Percentiles rank a stretch among this genome's conserved stretches.
Evolutionary conservation across 2,329 filamentous ascomycete species (phyloP).

Genomic region (Fusarium sulawesiense): DNA sequence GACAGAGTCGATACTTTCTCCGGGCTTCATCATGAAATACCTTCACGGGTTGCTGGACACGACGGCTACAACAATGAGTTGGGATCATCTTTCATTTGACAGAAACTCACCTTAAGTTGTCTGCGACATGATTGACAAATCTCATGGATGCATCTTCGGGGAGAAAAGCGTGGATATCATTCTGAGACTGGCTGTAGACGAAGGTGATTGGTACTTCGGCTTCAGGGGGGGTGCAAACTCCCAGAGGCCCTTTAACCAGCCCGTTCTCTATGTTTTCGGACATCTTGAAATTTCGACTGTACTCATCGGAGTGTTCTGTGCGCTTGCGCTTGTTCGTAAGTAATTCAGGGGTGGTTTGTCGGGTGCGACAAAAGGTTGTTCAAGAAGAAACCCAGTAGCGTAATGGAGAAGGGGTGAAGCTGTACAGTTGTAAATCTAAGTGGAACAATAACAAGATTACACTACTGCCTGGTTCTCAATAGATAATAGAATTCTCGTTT

Average conservation of each 20-base stretch:
- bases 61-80: conserved; percentile 28
- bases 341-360: background rate
- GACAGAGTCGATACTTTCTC: conserved; percentile 46
- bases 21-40: conserved; percentile 42
- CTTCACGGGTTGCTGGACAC: conserved; percentile 43
- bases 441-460: background rate
- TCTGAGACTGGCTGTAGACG: conserved; percentile 37
- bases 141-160: conserved; percentile 33
- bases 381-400: background rate
- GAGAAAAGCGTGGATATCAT: conserved; percentile 46
- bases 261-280: background rate
- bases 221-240: conserved; percentile 5
- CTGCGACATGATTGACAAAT: conserved; percentile 37
- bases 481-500: background rate
- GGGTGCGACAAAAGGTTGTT: background rate
- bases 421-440: background rate
- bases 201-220: conserved; percentile 41
- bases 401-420: background rate
- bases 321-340: too few relatives aligned
- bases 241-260: background rate
- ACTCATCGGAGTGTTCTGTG: background rate
- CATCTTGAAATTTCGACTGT: background rate
- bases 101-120: conserved; percentile 43
- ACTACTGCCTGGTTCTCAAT: background rate
- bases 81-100: background rate